Base-by-base conservation (phyloP, 345 rosid species). In the Aurinia saxatilis region DNA sequence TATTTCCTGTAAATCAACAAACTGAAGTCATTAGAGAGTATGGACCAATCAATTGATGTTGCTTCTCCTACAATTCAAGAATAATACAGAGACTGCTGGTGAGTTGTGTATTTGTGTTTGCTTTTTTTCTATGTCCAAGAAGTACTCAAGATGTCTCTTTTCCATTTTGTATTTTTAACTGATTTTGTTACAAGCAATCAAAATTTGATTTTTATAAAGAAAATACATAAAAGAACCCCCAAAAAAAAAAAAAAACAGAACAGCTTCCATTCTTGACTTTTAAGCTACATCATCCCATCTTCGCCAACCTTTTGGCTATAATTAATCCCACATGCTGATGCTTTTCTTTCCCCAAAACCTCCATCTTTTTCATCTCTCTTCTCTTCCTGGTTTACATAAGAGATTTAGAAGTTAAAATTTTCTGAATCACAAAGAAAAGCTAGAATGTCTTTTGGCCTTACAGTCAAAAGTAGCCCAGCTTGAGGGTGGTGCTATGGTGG, bases 391-490 rank as follows among this genome's bases (percentile, higher is more conserved):
- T 63, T 33, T 40, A 63, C 38, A 70, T 47, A 11, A 31, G 5
- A 31, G 46, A 15, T 30, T 62, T 27, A 7, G 7, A 60, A 50
- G 51, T 34, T 23, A 53, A 45, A 60, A 60, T 46, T 36, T 6
- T 51, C 10, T 8, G 0, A 50, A 13, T 57, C 8, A 25, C 27
- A 54, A 29, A 0, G 3, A 25, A 30, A 30, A 5, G 3, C 1
- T 5, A 0, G 8, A 54, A n/a, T n/a, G 12, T 35, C 40, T 39
- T 7, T 37, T 46, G 41, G 60, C 35, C 83, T 75, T 71, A 82
- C 88, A 87, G 17, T 87, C 86, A 34, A 87, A 87, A 59, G 84
- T 84, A 19, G 82, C 82, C 95, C 95, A 84, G 67, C 66, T 60
- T 5, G 83, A 37, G 21, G 90, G 86, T 62, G 40, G 75, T 36